Base-by-base conservation (phyloP, 805 yeast species). In the Wickerhamomyces chaumierensis region DNA sequence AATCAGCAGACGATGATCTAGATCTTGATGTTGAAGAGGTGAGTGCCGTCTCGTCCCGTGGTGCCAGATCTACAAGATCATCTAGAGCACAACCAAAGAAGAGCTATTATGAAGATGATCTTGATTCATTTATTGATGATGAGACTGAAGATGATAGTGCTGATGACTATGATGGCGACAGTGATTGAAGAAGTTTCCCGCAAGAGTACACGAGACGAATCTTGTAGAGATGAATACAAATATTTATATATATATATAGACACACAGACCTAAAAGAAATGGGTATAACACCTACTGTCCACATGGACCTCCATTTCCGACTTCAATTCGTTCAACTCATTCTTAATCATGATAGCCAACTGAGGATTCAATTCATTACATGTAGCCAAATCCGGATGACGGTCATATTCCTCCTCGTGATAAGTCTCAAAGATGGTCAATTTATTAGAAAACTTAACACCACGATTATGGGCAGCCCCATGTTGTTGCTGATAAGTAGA, bases 351-450 rank as follows among this genome's bases (percentile, higher is more conserved):
- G 57, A 84, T 87, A 0, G 96, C 96, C 54, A 87, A 61, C 41
- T 71, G 67, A 5, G 96, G 95, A 1, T 95, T 87, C 56, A 87
- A 66, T 54, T 81, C 86, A 58, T 88, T 86, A 61, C 96, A 90
- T 2, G 96, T 87, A 3, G 95, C 94, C 21, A 78, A 67, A 45
- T 87, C 96, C 0, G 96, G 96, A 46, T 79, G 86, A 51, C 98
- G 75, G 58, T 90, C 96, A 58, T 90, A 90, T 47, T 83, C 96
- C 16, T 73, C 78, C 29, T 78, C 78, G 42, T 79, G 72, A 57
- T 81, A 86, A 1, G 96, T 90, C 43, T 86, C 94, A 58, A 78
- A 90, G 33, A 92, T 70, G 7, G 84, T 71, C 40, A 92, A 84
- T 48, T 86, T 68, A 1, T 94, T 78, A 5, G 94, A 81, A 60